Percentiles rank a stretch among this genome's conserved stretches.
phyloP scores from a whole-genome alignment of 2,329 filamentous ascomycete species.

The Colletotrichum sp. region DNA sequence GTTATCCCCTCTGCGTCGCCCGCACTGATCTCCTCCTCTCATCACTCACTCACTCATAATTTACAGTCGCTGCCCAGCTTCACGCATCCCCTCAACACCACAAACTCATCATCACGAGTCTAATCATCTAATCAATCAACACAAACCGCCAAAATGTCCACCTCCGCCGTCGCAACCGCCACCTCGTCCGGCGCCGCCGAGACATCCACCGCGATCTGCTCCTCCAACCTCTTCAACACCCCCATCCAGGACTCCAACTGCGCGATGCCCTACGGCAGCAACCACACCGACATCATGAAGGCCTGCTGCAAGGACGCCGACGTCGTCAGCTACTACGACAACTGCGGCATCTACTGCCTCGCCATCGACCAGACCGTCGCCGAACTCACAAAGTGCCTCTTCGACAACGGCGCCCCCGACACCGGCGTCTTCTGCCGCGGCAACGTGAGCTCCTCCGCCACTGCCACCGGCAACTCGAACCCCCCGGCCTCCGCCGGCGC shows the following conservation, averaged over 20 bases:
- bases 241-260: constrained; percentile 50
- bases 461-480: constrained; percentile 31
- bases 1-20: background rate
- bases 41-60: background rate
- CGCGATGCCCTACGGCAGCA: constrained; percentile 42
- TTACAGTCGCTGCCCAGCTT: background rate
- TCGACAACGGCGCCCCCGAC: constrained; percentile 37
- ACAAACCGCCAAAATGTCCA: background rate
- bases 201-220: background rate
- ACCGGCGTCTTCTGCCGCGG: constrained; percentile 49
- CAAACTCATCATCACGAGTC: background rate
- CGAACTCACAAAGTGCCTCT: constrained; percentile 40
- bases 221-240: constrained; percentile 40
- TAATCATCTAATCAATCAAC: background rate
- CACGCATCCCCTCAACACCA: background rate
- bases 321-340: constrained; percentile 48
- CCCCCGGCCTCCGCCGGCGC: constrained; percentile 34
- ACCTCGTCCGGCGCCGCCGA: background rate
- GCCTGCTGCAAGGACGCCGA: constrained; percentile 50
- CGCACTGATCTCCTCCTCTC: background rate
- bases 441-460: constrained; percentile 40
- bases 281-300: constrained; percentile 46
- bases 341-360: constrained; percentile 56
- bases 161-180: background rate
- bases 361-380: constrained; percentile 33